phyloP scores from a whole-genome alignment of 305 asterid species.

The Lippia alba region DNA sequence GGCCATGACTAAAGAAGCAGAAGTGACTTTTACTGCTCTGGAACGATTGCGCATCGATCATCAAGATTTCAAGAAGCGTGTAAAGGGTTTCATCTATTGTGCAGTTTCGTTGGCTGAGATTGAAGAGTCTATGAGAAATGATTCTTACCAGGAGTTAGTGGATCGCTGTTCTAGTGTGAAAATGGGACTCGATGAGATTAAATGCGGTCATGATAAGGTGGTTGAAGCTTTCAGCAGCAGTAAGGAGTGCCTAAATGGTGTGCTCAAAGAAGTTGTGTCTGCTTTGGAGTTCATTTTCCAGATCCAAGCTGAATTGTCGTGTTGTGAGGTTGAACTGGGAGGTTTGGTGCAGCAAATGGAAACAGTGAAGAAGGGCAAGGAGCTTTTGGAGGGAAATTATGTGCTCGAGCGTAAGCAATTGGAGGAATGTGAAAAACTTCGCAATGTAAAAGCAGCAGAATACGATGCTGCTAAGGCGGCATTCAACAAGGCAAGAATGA shows the following conservation, averaged over 20 bases:
- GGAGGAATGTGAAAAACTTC: conserved; percentile 37
- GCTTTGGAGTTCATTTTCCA: conserved; percentile 43
- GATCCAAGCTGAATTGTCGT: conserved; percentile 39
- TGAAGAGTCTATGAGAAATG: conserved; percentile 38
- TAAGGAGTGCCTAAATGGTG: conserved; percentile 17
- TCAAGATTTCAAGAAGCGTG: conserved; percentile 40
- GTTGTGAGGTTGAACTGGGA: conserved; percentile 39
- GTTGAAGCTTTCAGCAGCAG: conserved; percentile 1
- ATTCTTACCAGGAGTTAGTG: conserved; percentile 30
- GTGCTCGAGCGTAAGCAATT: conserved; percentile 21
- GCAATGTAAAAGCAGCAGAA: conserved; percentile 40
- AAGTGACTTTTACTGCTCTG: conserved; percentile 53
- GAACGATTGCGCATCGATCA: conserved; percentile 38
- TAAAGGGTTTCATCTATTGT: conserved; percentile 38
- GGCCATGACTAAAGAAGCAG: conserved; percentile 50
- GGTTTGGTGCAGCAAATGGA: not conserved
- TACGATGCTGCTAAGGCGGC: conserved; percentile 46
- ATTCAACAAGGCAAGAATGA: conserved; percentile 39
- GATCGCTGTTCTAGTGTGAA: conserved; percentile 42
- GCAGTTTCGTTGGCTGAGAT: conserved; percentile 49
- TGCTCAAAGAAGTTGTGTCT: conserved; percentile 35
- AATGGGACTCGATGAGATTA: conserved; percentile 39
- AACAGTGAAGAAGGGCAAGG: conserved; percentile 32
- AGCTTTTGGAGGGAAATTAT: conserved; percentile 35
- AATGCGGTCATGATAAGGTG: conserved; percentile 28